Evolutionary conservation across 2,329 filamentous ascomycete genomes (phyloP).

Genomic region (Fusarium sterilihyphosum): DNA sequence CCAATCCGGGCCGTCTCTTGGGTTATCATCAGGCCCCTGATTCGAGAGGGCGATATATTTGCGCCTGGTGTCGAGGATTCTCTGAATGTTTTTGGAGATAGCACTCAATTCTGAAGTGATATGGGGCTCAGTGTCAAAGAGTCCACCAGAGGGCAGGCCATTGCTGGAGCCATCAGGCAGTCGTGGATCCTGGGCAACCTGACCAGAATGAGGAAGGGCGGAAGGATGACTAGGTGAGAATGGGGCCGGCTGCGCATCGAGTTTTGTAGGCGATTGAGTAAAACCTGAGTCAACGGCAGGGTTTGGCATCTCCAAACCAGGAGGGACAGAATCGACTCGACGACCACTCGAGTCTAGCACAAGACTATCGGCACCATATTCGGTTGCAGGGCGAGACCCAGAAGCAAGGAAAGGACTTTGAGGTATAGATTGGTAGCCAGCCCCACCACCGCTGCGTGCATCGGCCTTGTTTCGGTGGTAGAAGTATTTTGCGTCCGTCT

Average conservation of each 20-base stretch:
- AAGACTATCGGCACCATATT: slow-evolving; percentile 51
- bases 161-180: slow-evolving; percentile 31
- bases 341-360: slow-evolving; percentile 45
- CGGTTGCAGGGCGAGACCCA: slow-evolving; percentile 48
- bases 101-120: slow-evolving; percentile 84
- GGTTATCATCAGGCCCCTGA: slow-evolving; percentile 85
- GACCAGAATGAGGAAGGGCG: slow-evolving; percentile 6
- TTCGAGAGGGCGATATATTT: slow-evolving; percentile 89
- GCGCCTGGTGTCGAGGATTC: slow-evolving; percentile 85
- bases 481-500: slow-evolving; percentile 94
- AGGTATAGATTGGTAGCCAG: slow-evolving; percentile 55
- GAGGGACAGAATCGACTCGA: slow-evolving; percentile 25
- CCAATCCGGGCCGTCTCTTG: slow-evolving; percentile 85
- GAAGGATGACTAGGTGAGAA: slow-evolving; percentile 14
- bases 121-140: slow-evolving; percentile 77
- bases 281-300: slow-evolving; percentile 23
- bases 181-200: slow-evolving; percentile 18
- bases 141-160: slow-evolving; percentile 54
- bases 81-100: slow-evolving; percentile 92
- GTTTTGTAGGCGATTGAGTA: slow-evolving; percentile 22
- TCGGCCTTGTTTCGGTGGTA: slow-evolving; percentile 88
- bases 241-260: slow-evolving; percentile 11
- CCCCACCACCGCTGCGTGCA: slow-evolving; percentile 49
- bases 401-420: slow-evolving; percentile 58
- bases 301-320: slow-evolving; percentile 53